Percentiles rank a stretch among this genome's conserved stretches.
Conservation (phyloP, 305 asterid genomes). For the Rubia balearica region DNA sequence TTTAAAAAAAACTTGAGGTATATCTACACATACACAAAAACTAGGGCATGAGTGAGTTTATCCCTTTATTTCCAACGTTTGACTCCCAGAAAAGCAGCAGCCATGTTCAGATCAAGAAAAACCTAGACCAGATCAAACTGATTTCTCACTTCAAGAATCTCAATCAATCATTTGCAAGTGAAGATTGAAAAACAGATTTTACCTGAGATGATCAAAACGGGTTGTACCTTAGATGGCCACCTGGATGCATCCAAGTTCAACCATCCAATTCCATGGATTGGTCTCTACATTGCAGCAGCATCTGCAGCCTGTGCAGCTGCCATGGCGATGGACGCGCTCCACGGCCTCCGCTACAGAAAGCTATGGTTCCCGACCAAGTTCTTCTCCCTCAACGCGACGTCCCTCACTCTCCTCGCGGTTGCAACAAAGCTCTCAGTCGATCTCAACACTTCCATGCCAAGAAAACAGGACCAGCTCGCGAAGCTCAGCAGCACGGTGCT, state of each 20-base stretch:
- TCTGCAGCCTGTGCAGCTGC: conserved; percentile 29
- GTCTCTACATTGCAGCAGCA: conserved; percentile 29
- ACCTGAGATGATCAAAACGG: background rate
- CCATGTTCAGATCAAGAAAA: background rate
- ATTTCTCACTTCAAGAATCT: background rate
- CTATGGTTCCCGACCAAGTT: conserved; percentile 45
- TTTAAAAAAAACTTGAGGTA: too few species aligned
- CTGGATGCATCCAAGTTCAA: conserved; percentile 13
- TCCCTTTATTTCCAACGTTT: too few species aligned
- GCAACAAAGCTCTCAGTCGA: conserved; percentile 57
- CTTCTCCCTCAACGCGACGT: conserved; percentile 57
- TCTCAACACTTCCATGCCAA: conserved; percentile 71
- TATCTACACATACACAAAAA: too few species aligned
- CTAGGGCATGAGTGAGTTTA: too few species aligned
- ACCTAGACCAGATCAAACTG: background rate
- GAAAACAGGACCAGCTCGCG: conserved; percentile 54
- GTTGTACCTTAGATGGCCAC: background rate
- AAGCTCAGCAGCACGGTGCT: conserved; percentile 68
- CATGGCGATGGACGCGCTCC: conserved; percentile 45
- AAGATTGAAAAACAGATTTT: background rate
- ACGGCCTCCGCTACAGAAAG: conserved; percentile 30
- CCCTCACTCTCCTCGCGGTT: conserved; percentile 44
- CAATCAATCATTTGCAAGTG: background rate
- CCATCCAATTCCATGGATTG: conserved; percentile 28
- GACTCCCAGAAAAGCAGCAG: background rate